Evolutionary conservation across 1,139 yeast genomes (phyloP), one percentile per base, ranked within the genome.

Genomic region (Protomyces inundatus): DNA sequence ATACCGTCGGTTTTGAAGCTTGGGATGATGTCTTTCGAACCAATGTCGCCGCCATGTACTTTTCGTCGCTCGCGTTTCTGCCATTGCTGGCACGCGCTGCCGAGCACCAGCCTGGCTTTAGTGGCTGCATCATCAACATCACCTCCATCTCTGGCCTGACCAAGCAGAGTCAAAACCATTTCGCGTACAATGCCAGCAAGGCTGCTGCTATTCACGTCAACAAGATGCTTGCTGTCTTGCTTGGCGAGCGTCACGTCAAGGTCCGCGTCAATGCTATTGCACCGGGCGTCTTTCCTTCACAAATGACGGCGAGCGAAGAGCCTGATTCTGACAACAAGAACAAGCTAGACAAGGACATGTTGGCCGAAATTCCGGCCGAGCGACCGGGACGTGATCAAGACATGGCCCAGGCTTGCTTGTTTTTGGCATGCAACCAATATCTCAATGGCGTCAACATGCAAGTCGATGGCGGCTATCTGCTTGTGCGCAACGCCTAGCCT

Each of bases 141-240:
- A 48, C 61, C 35, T 55, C 61, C 52, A 61, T 61, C 39, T 55
- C 61, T 10, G 64, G 64, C 23, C 23, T 61, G 42, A 61, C 61
- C 14, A 61, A 61, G 37, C 55, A 55, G 87, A 87, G 61, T 32
- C 84, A 84, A 73, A 82, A 82, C 64, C 87, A 84, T 74, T 79
- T 82, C 64, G 82, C 69, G 5, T 68, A 68, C 59, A 66, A 55
- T 50, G 67, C 61, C 35, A 53, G 67, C 50, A 68, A 68, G 57
- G 70, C 69, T 2, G 70, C 70, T 3, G 67, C 69, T 5, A 67
- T 66, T 37, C 70, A 68, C 51, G 62, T 68, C 40, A 66, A 64
- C 36, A 67, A 67, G 51, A 63, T 68, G 66, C 54, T 68, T 12
- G 68, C 70, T 2, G 50, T 68, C 2, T 67, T 65, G 45, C 61